Evolutionary conservation across 2,329 filamentous ascomycete species (phyloP).

Genomic region (Elsinoe necatrix): DNA sequence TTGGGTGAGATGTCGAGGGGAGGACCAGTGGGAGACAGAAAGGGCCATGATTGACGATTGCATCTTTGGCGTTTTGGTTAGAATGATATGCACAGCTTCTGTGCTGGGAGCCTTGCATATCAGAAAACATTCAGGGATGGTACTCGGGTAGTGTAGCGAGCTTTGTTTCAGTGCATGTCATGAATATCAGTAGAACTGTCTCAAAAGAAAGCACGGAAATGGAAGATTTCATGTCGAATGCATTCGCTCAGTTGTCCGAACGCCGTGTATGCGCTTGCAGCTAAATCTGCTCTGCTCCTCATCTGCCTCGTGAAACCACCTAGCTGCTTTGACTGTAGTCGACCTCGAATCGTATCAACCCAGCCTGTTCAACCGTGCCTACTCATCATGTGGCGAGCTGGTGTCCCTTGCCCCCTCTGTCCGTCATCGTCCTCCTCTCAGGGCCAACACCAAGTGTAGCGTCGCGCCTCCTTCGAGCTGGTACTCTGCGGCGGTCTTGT

Average conservation of each 20-base stretch:
- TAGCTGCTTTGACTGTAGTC: no score
- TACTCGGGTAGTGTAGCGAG: not conserved
- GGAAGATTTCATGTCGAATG: not conserved
- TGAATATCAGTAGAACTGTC: not conserved
- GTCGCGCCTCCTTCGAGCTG: slow-evolving; percentile 85
- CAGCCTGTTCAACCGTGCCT: no score
- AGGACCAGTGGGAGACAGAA: no score
- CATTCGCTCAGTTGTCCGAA: slow-evolving; percentile 10
- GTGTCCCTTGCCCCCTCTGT: no score
- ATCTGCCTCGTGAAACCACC: not conserved
- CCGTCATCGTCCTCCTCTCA: slow-evolving; percentile 63
- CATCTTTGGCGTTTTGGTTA: not conserved
- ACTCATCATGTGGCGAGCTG: no score
- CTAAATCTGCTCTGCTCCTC: not conserved
- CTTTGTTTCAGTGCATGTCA: not conserved
- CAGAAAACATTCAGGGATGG: not conserved
- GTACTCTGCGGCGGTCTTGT: slow-evolving; percentile 88
- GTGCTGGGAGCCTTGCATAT: no score
- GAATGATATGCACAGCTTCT: no score
- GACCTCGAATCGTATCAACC: no score
- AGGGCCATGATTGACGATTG: not conserved
- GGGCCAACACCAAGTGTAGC: slow-evolving; percentile 87
- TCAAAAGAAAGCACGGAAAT: not conserved
- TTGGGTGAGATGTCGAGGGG: not conserved
- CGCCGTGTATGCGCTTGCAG: slow-evolving; percentile 4